Evolutionary conservation across 495 filamentous ascomycete species (phyloP).

Genomic region (Elaphomyces granulatus): DNA sequence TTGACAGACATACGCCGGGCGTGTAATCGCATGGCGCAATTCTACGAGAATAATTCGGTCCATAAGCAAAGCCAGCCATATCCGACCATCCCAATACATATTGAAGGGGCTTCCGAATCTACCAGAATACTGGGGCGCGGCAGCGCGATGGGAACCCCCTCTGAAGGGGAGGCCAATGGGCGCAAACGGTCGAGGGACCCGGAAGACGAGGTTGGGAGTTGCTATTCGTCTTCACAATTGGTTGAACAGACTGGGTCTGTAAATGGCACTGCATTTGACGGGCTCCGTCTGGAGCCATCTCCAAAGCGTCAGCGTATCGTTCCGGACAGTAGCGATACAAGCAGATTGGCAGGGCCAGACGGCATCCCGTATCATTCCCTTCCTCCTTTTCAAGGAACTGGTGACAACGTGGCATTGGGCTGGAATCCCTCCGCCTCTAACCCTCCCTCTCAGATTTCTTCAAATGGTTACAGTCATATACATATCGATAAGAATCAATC

Average conservation of each 20-base stretch:
- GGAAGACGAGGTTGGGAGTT: slow-evolving; percentile 12
- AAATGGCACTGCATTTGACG: neutral
- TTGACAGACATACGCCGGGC: slow-evolving; percentile 48
- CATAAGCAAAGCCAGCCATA: slow-evolving; percentile 31
- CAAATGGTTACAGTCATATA: slow-evolving; percentile 2
- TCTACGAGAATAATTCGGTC: slow-evolving; percentile 56
- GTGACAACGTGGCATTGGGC: neutral
- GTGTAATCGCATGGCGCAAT: slow-evolving; percentile 53
- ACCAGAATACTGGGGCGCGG: slow-evolving; percentile 21
- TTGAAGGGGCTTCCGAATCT: slow-evolving; percentile 18
- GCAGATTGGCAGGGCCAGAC: neutral
- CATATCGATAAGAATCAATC: neutral
- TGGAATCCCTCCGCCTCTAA: neutral
- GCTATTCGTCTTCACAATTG: neutral
- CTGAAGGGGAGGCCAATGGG: slow-evolving; percentile 11
- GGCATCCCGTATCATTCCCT: neutral
- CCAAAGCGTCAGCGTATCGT: slow-evolving; percentile 26
- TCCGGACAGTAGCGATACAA: neutral
- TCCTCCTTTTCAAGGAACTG: neutral
- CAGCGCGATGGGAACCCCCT: slow-evolving; percentile 8
- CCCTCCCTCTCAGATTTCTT: neutral
- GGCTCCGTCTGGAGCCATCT: slow-evolving; percentile 12
- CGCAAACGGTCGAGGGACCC: slow-evolving; percentile 33
- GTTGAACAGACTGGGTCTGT: neutral
- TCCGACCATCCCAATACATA: slow-evolving; percentile 21